phyloP scores from a whole-genome alignment of 192 early-diverging fungal genomes.

The Blastocladiella britannica region DNA sequence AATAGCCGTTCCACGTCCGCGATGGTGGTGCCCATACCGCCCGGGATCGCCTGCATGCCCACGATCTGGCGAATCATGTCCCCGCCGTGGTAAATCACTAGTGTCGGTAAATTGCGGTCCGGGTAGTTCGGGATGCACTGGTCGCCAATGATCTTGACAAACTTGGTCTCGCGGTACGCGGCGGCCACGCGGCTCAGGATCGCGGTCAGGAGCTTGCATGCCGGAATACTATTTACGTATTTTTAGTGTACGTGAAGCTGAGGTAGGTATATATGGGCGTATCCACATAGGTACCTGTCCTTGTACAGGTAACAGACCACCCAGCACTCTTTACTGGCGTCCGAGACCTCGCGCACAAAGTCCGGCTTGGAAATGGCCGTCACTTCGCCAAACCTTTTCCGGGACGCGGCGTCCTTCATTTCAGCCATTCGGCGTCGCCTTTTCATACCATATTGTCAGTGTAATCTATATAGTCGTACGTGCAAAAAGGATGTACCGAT shows the following conservation, averaged over 20 bases:
- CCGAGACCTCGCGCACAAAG: constrained; percentile 69
- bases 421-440: constrained; percentile 67
- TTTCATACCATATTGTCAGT: constrained; percentile 1
- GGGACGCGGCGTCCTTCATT: constrained; percentile 43
- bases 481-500: too few species aligned
- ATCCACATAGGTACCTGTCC: constrained; percentile 19
- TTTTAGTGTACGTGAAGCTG: too few species aligned
- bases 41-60: constrained; percentile 12
- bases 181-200: constrained; percentile 48
- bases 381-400: constrained; percentile 69
- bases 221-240: constrained; percentile 49
- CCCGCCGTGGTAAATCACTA: constrained; percentile 77
- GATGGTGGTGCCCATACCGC: background rate
- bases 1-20: background rate
- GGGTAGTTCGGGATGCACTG: constrained; percentile 93
- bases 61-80: constrained; percentile 72
- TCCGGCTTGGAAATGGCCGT: constrained; percentile 81
- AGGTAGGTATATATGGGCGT: too few species aligned
- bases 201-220: constrained; percentile 64
- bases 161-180: constrained; percentile 73
- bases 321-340: constrained; percentile 54
- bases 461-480: too few species aligned
- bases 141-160: constrained; percentile 76
- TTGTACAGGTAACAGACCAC: constrained; percentile 45
- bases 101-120: constrained; percentile 63